Evolutionary conservation across 2,329 filamentous ascomycete species (phyloP).

Genomic region (Sclerotinia sclerotiorum): DNA sequence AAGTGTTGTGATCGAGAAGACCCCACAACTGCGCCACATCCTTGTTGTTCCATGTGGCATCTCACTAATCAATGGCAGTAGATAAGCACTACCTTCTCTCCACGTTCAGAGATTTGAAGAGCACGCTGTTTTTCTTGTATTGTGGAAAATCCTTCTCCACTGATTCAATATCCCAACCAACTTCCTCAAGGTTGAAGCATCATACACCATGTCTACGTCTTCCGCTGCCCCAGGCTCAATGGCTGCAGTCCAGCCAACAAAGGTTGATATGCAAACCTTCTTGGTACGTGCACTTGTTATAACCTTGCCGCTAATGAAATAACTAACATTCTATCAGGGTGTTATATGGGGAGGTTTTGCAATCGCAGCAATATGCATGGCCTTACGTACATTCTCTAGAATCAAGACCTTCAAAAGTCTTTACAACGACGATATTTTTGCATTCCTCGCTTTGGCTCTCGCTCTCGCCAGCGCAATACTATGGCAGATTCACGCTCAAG

Average conservation of each 20-base stretch:
- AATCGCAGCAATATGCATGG: neutral
- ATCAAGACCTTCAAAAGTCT: constrained; percentile 9
- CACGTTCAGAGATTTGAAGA: neutral
- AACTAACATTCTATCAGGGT: constrained; percentile 2
- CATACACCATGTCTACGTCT: constrained; percentile 4
- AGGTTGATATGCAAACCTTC: constrained; percentile 7
- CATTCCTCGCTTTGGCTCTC: neutral
- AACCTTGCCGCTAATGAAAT: neutral
- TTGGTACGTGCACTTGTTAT: constrained; percentile 7
- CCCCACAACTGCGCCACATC: neutral
- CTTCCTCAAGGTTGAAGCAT: neutral
- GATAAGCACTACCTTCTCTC: neutral
- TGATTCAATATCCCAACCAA: neutral
- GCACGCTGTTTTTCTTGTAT: neutral
- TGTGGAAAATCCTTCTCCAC: neutral
- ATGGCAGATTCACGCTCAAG: constrained; percentile 5
- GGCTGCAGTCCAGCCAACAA: constrained; percentile 1
- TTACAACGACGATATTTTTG: neutral
- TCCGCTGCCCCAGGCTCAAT: neutral
- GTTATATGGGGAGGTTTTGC: constrained; percentile 5
- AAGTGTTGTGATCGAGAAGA: neutral
- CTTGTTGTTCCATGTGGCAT: constrained; percentile 3
- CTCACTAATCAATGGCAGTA: neutral
- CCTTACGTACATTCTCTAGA: constrained; percentile 6
- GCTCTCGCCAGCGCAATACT: constrained; percentile 3